A percentile compares a stretch with the other conserved stretches of the same genome.
Conservation (phyloP, 257 asterid species). For the Penstemon eatonii region DNA sequence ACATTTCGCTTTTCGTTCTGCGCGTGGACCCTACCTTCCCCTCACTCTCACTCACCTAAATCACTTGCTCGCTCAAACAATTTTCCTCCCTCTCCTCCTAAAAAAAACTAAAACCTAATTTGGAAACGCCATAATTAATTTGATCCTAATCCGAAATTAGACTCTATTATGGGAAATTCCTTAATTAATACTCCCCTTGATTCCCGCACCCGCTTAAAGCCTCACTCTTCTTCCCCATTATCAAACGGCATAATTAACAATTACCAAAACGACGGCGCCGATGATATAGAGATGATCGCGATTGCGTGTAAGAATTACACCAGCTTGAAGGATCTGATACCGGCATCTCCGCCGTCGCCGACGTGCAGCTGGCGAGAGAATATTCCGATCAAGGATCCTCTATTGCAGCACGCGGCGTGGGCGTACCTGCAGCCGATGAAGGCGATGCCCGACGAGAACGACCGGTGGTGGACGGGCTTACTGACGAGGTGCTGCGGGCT, state of each 20-base stretch:
- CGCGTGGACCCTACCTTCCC: slow-evolving; percentile 50
- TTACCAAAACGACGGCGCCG: slow-evolving; percentile 8
- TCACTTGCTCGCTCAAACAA: slow-evolving; percentile 20
- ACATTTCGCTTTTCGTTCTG: slow-evolving; percentile 1
- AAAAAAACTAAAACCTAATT: neutral
- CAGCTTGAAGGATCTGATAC: slow-evolving; percentile 65
- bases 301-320: slow-evolving; percentile 43
- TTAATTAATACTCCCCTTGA: slow-evolving; percentile 25
- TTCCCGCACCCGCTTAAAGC: slow-evolving; percentile 19
- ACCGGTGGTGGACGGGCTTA: too few species aligned
- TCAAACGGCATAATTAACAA: slow-evolving; percentile 19
- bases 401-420: slow-evolving; percentile 74
- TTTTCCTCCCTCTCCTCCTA: neutral
- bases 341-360: slow-evolving; percentile 50
- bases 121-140: neutral
- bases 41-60: slow-evolving; percentile 37
- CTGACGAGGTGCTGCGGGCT: too few species aligned
- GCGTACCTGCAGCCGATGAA: slow-evolving; percentile 62
- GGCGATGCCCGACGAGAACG: neutral
- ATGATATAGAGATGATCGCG: slow-evolving; percentile 42
- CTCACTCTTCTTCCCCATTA: slow-evolving; percentile 23
- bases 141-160: slow-evolving; percentile 19
- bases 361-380: slow-evolving; percentile 15
- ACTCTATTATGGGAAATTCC: slow-evolving; percentile 36
- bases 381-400: slow-evolving; percentile 64